phyloP scores from a whole-genome alignment of 228 moss, liverwort and hornwort genomes.

The Sphagnum fallax region DNA sequence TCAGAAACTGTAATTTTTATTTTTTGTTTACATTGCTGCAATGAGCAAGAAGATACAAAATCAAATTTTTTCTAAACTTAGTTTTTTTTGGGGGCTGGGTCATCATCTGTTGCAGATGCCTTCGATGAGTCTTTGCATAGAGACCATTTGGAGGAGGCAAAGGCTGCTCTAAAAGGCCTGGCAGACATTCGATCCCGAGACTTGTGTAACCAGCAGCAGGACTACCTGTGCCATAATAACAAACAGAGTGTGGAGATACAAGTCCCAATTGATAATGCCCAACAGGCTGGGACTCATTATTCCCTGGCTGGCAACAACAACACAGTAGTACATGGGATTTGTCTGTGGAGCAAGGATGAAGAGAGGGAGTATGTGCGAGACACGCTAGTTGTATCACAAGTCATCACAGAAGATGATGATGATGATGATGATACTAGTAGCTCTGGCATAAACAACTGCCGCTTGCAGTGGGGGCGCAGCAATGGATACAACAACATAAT shows the following conservation, averaged over 20 bases:
- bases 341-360: constrained; percentile 45
- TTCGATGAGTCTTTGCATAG: no score
- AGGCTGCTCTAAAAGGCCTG: no score
- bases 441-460: constrained; percentile 1
- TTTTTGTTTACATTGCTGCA: not conserved
- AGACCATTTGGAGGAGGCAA: no score
- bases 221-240: not conserved
- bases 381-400: constrained; percentile 44
- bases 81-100: no score
- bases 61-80: no score
- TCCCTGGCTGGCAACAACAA: constrained; percentile 15
- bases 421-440: constrained; percentile 3
- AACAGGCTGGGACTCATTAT: constrained; percentile 7
- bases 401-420: constrained; percentile 12
- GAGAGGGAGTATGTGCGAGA: constrained; percentile 73
- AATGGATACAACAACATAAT: constrained; percentile 32
- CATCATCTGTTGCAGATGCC: no score
- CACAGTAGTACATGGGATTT: constrained; percentile 13
- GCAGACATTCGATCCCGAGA: constrained; percentile 3
- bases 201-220: not conserved
- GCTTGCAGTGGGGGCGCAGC: constrained; percentile 17
- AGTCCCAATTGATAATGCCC: constrained; percentile 2
- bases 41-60: not conserved
- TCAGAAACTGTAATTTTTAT: not conserved
- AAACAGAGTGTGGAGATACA: constrained; percentile 8